A percentile compares a stretch with the other conserved stretches of the same genome.
Conservation (phyloP, 2,329 filamentous ascomycete genomes). For the Leptographium galeiforme region DNA sequence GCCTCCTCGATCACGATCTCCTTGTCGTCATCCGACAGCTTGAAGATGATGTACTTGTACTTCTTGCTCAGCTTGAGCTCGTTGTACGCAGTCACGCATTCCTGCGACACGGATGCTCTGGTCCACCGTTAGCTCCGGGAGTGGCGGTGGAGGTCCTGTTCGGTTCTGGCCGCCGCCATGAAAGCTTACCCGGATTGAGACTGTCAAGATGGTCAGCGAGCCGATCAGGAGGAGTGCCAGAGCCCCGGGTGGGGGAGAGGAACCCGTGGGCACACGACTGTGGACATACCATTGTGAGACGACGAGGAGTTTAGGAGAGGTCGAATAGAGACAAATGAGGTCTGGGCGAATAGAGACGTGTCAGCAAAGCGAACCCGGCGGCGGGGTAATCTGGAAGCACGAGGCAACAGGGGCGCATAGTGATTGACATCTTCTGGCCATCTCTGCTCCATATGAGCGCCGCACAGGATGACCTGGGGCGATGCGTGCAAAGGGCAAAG, state of each 20-base stretch:
- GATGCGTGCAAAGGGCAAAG: too few species aligned
- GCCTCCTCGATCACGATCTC: constrained; percentile 69
- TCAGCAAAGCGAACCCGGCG: background rate
- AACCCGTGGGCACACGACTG: background rate
- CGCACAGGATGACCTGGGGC: background rate
- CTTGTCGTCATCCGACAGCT: constrained; percentile 72
- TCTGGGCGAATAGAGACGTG: background rate
- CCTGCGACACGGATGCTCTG: constrained; percentile 59
- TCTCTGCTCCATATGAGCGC: background rate
- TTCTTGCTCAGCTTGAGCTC: constrained; percentile 72
- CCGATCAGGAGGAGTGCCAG: background rate
- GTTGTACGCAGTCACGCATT: constrained; percentile 62
- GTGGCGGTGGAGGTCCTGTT: background rate
- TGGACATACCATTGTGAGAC: background rate
- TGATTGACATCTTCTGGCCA: background rate
- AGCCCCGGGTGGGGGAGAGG: background rate
- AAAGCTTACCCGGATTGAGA: constrained; percentile 5
- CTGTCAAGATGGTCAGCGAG: background rate
- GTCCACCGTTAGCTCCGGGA: background rate
- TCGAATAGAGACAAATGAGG: background rate
- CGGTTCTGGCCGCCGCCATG: too few species aligned
- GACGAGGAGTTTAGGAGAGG: background rate
- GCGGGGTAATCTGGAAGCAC: background rate
- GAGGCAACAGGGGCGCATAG: background rate
- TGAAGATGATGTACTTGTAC: constrained; percentile 80